Conservation (phyloP, 495 filamentous ascomycete species). For the Emericellopsis terricola region DNA sequence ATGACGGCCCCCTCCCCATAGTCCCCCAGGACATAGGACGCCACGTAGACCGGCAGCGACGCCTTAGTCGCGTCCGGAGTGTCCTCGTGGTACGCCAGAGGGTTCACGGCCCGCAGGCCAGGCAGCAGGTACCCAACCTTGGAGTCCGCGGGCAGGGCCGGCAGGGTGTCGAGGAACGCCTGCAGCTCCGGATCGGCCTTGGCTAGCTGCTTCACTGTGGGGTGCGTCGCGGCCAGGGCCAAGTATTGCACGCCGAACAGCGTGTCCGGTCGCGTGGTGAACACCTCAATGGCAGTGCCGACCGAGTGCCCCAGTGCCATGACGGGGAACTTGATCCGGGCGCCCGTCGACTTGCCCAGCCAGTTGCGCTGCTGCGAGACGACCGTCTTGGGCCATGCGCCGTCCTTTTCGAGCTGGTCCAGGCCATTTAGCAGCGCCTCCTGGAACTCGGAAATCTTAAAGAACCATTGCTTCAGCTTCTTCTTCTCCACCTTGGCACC, state of each 20-base stretch:
- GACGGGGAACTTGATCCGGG: constrained; percentile 50
- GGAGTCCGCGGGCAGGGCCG: constrained; percentile 45
- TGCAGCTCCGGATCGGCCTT: constrained; percentile 39
- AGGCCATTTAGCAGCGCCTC: constrained; percentile 58
- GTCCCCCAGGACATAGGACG: constrained; percentile 72
- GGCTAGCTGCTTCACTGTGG: constrained; percentile 44
- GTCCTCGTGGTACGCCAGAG: constrained; percentile 37
- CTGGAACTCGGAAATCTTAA: constrained; percentile 63
- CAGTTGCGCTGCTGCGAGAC: constrained; percentile 75
- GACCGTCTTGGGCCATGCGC: constrained; percentile 65
- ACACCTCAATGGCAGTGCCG: constrained; percentile 42
- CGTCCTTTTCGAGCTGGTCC: constrained; percentile 39
- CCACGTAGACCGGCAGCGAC: constrained; percentile 56
- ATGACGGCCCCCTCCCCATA: constrained; percentile 85
- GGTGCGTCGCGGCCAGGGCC: constrained; percentile 56
- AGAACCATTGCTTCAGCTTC: constrained; percentile 77
- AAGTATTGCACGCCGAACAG: constrained; percentile 72
- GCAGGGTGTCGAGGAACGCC: constrained; percentile 45
- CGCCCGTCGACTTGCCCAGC: constrained; percentile 64
- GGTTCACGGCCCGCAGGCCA: constrained; percentile 44
- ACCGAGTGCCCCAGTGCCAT: constrained; percentile 16
- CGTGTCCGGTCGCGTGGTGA: constrained; percentile 72
- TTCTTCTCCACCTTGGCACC: constrained; percentile 71
- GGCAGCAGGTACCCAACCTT: constrained; percentile 56
- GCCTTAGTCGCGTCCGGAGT: constrained; percentile 27